Base-by-base conservation (phyloP, 306 rosid species). In the Quercus variabilis region DNA sequence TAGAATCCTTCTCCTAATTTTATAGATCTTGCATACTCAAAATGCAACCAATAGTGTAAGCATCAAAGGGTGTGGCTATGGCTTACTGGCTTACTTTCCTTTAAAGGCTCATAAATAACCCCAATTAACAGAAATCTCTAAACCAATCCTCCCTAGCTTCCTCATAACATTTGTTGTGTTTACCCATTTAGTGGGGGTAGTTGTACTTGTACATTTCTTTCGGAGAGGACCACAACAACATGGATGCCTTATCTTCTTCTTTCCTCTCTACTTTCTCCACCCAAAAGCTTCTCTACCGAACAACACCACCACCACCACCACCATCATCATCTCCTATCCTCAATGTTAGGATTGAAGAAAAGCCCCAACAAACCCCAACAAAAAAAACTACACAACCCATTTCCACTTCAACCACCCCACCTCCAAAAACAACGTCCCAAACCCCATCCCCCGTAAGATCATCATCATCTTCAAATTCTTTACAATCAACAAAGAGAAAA, bases 341-440 rank as follows among this genome's bases (percentile, higher is more conserved):
- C 4, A 74, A 57, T 35, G 63, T 78, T 15, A 81, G 78, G 84
- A 83, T 85, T 1, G 78, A 85, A 80, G 89, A 87, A 13, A 85
- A 65, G 1, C 79, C 90, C 80, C 28, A 49, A 13, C 84, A 76
- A 0, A 77, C 38, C 26, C 1, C 21, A 3, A 77, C 0, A 54
- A 5, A 38, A 21, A 76, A 75, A 14, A 57, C 79, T 28, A 15
- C 14, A 10, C n/a, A 4, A 0, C 38, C 25, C 52, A 74, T 78
- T 35, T 23, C 85, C 62, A 26, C 69, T 38, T 3, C 43, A 76
- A 21, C 57, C 8, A 79, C 20, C n/a, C 19, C 43, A n/a, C 9
- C 31, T 3, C 38, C 82, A 35, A 4, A 33, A 0, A 23, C 46
- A 41, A 8, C 11, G 3, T 41, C 75, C 13, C 35, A 41, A 38